These are phyloP conservation scores for Nicotiana benthamiana DNA, from an alignment of 257 asterid genomes.

Conservation along the genomic window DNA sequence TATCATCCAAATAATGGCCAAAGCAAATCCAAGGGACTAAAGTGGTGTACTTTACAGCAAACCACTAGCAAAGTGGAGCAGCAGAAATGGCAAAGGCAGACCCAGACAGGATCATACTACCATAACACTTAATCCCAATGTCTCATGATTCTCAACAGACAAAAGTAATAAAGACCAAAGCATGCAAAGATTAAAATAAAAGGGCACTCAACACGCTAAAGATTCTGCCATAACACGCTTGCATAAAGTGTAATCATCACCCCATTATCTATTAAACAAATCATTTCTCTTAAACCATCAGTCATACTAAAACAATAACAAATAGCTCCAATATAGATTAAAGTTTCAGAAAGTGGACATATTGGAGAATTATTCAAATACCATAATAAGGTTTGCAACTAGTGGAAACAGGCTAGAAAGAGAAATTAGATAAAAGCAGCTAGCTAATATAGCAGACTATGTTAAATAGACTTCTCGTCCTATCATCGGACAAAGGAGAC, in stretches of 20 bases:
- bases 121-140: constrained; percentile 1
- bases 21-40: not conserved
- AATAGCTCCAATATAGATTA: not conserved
- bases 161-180: not conserved
- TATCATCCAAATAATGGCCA: not conserved
- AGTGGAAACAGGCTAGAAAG: not conserved
- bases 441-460: not conserved
- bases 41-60: not conserved
- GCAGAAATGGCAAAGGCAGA: not conserved
- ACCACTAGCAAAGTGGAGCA: not conserved
- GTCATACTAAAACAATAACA: not conserved
- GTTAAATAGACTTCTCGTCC: not conserved
- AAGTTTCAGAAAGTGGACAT: not conserved
- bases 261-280: not conserved
- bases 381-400: not conserved
- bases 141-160: constrained; percentile 7
- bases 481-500: not conserved
- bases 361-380: constrained; percentile 1
- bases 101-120: not conserved
- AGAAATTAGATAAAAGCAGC: not conserved
- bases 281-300: not conserved
- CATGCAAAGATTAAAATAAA: constrained; percentile 1
- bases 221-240: constrained; percentile 8
- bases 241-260: constrained; percentile 6
- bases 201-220: not conserved